Evolutionary conservation across 208 protist genomes (phyloP).

Genomic region (Leptomonas pyrrhocoris): DNA sequence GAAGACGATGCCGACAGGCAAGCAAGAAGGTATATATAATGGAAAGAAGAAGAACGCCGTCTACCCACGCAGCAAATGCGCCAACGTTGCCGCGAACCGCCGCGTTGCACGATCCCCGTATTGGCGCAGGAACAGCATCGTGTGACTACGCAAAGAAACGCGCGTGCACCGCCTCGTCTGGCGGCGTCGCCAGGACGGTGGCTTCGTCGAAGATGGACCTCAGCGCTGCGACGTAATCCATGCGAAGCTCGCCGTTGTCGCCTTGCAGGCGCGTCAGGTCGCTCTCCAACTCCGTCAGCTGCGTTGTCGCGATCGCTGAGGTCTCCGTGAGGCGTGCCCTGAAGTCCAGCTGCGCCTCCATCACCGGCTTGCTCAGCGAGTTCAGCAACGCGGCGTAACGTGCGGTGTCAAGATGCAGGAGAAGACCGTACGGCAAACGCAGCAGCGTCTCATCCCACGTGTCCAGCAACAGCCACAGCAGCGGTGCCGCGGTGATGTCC

Average conservation of each 20-base stretch:
- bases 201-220: slow-evolving; percentile 30
- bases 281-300: slow-evolving; percentile 31
- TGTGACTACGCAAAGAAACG: not conserved
- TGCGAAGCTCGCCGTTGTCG: not conserved
- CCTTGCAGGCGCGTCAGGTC: slow-evolving; percentile 25
- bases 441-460: slow-evolving; percentile 73
- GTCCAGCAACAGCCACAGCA: slow-evolving; percentile 67
- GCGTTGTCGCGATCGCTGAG: slow-evolving; percentile 10
- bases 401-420: slow-evolving; percentile 45
- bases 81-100: no score
- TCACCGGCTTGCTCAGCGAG: slow-evolving; percentile 31
- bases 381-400: slow-evolving; percentile 55
- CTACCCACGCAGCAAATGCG: no score
- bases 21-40: no score
- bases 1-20: no score
- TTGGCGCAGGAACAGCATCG: no score
- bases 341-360: slow-evolving; percentile 29
- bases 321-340: slow-evolving; percentile 13
- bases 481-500: slow-evolving; percentile 29
- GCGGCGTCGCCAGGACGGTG: slow-evolving; percentile 18
- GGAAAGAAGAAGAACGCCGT: no score
- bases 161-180: slow-evolving; percentile 34
- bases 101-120: no score
- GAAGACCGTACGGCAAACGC: slow-evolving; percentile 50
- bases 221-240: slow-evolving; percentile 23